phyloP scores from a whole-genome alignment of 345 rosid species.

The Cardamine occulta region DNA sequence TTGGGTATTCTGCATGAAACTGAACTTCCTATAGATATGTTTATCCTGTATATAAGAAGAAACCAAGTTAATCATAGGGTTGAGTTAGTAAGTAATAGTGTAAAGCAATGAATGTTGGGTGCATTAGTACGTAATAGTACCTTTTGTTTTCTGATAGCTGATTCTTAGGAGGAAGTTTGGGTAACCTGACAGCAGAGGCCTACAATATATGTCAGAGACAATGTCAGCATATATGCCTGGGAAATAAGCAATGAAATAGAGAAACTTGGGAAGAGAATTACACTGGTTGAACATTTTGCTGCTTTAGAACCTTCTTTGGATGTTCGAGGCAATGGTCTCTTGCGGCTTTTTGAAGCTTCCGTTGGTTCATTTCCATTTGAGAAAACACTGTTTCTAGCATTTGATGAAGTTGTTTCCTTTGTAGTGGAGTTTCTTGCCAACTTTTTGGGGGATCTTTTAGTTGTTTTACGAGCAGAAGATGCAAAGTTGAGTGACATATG shows the following conservation, averaged over 20 bases:
- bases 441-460: constrained; percentile 45
- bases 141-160: constrained; percentile 55
- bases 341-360: constrained; percentile 32
- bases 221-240: constrained; percentile 8
- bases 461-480: constrained; percentile 41
- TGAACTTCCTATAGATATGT: constrained; percentile 43
- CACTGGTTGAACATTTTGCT: constrained; percentile 53
- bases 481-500: constrained; percentile 60
- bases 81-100: background rate
- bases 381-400: constrained; percentile 42
- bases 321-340: constrained; percentile 45
- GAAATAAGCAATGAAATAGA: constrained; percentile 9
- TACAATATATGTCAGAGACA: constrained; percentile 38
- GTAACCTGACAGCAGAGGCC: constrained; percentile 52
- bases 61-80: constrained; percentile 18
- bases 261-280: constrained; percentile 40
- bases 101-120: background rate
- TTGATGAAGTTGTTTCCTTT: constrained; percentile 39
- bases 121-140: constrained; percentile 37
- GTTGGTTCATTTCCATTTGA: constrained; percentile 32
- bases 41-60: constrained; percentile 46
- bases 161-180: constrained; percentile 48
- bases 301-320: constrained; percentile 45
- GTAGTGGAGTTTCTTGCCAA: constrained; percentile 45
- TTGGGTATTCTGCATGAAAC: constrained; percentile 48